Base-by-base conservation (phyloP, 306 rosid genomes). In the Citrullus colocynthis region DNA sequence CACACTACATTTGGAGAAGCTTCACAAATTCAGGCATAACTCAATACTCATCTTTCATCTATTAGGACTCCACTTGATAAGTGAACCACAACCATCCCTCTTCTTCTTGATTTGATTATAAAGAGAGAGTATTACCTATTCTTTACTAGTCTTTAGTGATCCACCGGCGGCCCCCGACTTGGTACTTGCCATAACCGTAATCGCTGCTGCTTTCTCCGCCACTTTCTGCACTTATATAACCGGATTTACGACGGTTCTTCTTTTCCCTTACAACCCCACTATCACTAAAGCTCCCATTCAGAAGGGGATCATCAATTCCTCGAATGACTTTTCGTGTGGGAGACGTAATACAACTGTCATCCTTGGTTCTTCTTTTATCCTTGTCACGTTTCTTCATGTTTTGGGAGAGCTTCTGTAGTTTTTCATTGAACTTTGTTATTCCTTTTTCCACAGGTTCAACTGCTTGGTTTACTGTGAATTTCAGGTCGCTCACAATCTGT, bases 391-490 rank as follows among this genome's bases (percentile, higher is more conserved):
- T 95, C 90, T 92, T 95, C 21, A 95, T 92, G 89, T 95, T 95
- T 84, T 92, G 85, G 39, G 97, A 89, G 86, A 96, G 89, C 85
- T 34, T 85, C 78, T 90, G 92, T 9, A 92, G 74, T 81, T 96
- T 92, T 85, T 88, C 92, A 21, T 93, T 89, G 85, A 96, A 92
- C 85, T 80, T 89, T 58, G 93, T 88, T 82, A 96, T 74, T 62
- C 99, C 99, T 90, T 96, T 92, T 85, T 96, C 99, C 70, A 96
- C 85, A 21, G 99, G 99, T 83, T 85, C 97, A 83, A 92, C 98
- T 56, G 99, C 99, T 85, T 96, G 99, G 82, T 84, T 87, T 57
- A 96, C 98, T 17, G 98, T 92, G 88, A 96, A 96, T 83, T 84
- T 96, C 87, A 96, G 88, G 49, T 96, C 99, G 2, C 86, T 88